Evolutionary conservation across 192 early-diverging fungal genomes (phyloP).

Genomic region (Backusella macrospora): DNA sequence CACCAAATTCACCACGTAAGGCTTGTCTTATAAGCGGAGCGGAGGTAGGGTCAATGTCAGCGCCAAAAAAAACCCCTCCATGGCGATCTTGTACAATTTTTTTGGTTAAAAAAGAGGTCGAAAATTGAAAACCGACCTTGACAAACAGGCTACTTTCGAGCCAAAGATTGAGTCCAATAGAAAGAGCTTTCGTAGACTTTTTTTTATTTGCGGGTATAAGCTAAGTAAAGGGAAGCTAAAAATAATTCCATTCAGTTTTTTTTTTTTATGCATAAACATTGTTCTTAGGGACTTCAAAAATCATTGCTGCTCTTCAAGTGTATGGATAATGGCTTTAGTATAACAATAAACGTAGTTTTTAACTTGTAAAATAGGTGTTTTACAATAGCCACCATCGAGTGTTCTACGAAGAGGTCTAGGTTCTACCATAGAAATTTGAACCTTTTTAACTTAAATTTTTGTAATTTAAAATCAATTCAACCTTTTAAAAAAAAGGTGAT

Average conservation of each 20-base stretch:
- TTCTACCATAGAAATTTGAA: slow-evolving; percentile 14
- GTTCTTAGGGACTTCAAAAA: neutral
- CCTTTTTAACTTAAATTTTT: slow-evolving; percentile 26
- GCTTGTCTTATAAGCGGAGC: neutral
- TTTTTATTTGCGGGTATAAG: slow-evolving; percentile 22
- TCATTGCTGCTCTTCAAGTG: slow-evolving; percentile 20
- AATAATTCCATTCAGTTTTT: neutral
- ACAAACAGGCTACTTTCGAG: neutral
- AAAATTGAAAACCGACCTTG: neutral
- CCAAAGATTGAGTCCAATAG: slow-evolving; percentile 18
- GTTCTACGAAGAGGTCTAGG: slow-evolving; percentile 26
- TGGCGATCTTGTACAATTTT: slow-evolving; percentile 12
- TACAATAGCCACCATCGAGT: slow-evolving; percentile 37
- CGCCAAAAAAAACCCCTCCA: neutral
- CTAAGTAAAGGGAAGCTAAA: slow-evolving; percentile 26
- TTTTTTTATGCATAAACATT: neutral
- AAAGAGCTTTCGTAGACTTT: neutral
- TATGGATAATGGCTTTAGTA: slow-evolving; percentile 27
- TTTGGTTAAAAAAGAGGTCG: neutral
- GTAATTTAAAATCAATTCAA: slow-evolving; percentile 23
- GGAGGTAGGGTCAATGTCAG: neutral
- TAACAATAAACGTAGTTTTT: slow-evolving; percentile 34
- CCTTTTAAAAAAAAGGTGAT: slow-evolving; percentile 19
- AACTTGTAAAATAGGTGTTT: slow-evolving; percentile 39
- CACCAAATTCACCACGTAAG: slow-evolving; percentile 16